Evolutionary conservation across 768 basidiomycete species (phyloP), one percentile per base, ranked within the genome.

Genomic region (Fistulinella prunicolor): DNA sequence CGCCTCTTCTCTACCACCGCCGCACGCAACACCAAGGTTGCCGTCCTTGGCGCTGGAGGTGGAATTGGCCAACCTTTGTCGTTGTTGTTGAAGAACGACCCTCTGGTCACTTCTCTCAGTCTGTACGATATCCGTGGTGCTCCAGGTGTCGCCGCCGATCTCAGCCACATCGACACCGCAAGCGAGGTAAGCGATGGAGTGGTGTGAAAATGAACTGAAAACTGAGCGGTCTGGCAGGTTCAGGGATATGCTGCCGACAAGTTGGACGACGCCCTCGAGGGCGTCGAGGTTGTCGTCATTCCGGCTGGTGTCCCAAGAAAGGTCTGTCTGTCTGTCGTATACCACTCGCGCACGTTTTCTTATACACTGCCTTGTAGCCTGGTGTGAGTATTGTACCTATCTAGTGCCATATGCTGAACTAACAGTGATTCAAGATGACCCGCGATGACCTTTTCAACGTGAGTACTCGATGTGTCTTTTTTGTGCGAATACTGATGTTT

Each of bases 261-360:
- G 66, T 81, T 97, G 60, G 89, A 93, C 68, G 78, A 82, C 60
- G 94, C 96, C 17, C 81, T 99, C 51, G 83, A 90, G 51, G 94
- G 86, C 54, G 87, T 81, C 50, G 78, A 97, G 70, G 89, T 98
- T 54, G 85, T 98, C 57, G 89, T 98, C 55, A 96, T 98, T 66
- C 96, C 96, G 50, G 96, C 96, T 72, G 96, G 96, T 81, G 95
- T 99, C 53, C 96, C 96, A 56, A 80, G 96, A 68, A 99, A 99
- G 83, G 93, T 94, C 64, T 61, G 70, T 60, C 21, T 26, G 38
- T 17, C 42, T 21, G 28, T 20, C 30, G 38, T 38, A 14, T 14
- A 32, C 39, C 41, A 13, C 19, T 1, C 6, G 26, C 47, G 9
- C 22, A 29, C 34, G 1, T 46, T 47, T 57, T 61, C 60, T 75